Evolutionary conservation across 345 rosid genomes (phyloP).

Genomic region (Syzygium oleosum): DNA sequence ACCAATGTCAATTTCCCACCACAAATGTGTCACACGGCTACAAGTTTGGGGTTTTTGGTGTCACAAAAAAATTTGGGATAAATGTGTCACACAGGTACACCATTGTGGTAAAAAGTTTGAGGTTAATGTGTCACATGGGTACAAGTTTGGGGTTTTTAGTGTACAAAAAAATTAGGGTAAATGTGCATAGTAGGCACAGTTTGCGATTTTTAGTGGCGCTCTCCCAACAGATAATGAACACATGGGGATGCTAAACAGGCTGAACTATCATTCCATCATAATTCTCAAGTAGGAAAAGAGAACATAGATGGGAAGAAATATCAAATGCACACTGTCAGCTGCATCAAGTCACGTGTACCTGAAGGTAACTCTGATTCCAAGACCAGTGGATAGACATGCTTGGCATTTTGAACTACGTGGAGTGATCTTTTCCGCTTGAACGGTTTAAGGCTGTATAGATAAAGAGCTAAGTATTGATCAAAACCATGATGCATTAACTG

Average conservation of each 20-base stretch:
- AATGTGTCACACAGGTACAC: background rate
- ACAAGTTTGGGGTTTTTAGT: background rate
- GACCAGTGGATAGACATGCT: conserved; percentile 49
- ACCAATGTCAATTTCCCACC: background rate
- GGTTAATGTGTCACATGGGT: background rate
- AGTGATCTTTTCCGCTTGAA: conserved; percentile 47
- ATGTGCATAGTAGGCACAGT: background rate
- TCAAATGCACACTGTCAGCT: conserved; percentile 41
- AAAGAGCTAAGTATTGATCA: background rate
- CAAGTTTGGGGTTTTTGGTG: background rate
- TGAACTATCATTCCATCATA: background rate
- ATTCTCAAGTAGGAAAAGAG: background rate
- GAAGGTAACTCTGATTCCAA: conserved; percentile 31
- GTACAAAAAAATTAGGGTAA: background rate
- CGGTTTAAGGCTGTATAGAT: conserved; percentile 58
- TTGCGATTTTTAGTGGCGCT: background rate
- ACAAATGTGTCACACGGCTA: background rate
- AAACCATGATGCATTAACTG: background rate
- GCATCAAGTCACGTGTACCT: conserved; percentile 45
- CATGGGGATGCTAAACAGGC: background rate
- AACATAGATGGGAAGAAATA: background rate
- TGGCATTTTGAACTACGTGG: conserved; percentile 44
- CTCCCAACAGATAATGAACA: background rate
- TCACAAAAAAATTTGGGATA: background rate
- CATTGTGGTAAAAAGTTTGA: background rate